These are phyloP conservation scores for Cladobotryum mycophilum DNA, from an alignment of 2,329 filamentous ascomycete genomes.

Conservation along the genomic window DNA sequence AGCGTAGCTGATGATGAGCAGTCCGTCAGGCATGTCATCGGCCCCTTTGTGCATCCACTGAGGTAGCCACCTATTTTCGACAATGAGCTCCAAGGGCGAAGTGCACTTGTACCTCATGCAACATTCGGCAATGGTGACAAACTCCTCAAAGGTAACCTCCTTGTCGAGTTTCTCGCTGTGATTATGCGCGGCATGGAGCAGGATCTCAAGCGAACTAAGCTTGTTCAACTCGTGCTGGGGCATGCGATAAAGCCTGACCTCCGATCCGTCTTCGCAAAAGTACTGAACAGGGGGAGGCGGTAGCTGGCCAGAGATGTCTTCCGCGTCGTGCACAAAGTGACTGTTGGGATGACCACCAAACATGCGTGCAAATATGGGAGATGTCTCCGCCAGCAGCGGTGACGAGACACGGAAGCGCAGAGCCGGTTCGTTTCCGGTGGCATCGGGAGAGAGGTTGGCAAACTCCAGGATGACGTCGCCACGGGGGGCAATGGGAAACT, in stretches of 20 bases:
- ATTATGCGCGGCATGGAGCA: slow-evolving; percentile 47
- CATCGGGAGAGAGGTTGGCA: slow-evolving; percentile 33
- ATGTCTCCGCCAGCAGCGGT: slow-evolving; percentile 43
- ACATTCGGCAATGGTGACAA: slow-evolving; percentile 46
- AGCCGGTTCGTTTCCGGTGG: slow-evolving; percentile 29
- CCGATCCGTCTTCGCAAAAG: slow-evolving; percentile 36
- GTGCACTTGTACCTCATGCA: slow-evolving; percentile 47
- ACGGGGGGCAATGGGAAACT: slow-evolving; percentile 36
- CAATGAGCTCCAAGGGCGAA: slow-evolving; percentile 42
- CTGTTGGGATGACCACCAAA: slow-evolving; percentile 30
- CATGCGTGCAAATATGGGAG: slow-evolving; percentile 45
- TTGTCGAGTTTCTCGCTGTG: slow-evolving; percentile 41
- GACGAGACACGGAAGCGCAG: slow-evolving; percentile 47
- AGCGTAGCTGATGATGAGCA: slow-evolving; percentile 46
- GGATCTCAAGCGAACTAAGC: slow-evolving; percentile 35
- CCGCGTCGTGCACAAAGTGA: slow-evolving; percentile 29
- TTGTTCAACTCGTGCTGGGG: slow-evolving; percentile 43
- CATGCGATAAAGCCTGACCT: slow-evolving; percentile 45
- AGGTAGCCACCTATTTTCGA: slow-evolving; percentile 47
- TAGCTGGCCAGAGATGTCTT: slow-evolving; percentile 29
- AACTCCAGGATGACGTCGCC: slow-evolving; percentile 50
- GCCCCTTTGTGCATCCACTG: slow-evolving; percentile 43
- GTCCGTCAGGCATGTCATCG: slow-evolving; percentile 43
- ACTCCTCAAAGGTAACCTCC: slow-evolving; percentile 40
- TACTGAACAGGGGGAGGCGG: slow-evolving; percentile 31